Evolutionary conservation across 441 rosid genomes (phyloP).

Genomic region (Pelargonium fulgidum): DNA sequence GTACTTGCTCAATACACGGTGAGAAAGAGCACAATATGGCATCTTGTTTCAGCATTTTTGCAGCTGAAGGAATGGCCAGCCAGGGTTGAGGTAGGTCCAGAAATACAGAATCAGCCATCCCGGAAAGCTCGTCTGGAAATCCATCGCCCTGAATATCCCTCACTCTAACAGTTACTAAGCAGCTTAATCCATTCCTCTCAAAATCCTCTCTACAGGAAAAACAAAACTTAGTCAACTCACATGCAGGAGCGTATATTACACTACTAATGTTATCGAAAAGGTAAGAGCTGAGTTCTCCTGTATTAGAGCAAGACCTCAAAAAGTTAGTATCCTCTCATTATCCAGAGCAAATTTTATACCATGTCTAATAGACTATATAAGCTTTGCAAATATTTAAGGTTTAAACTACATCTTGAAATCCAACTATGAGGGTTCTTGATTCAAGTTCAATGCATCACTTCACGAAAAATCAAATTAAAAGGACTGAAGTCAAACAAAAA

Average conservation of each 20-base stretch:
- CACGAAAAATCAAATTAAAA: background rate
- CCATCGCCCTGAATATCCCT: slow-evolving; percentile 85
- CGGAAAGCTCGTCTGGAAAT: slow-evolving; percentile 60
- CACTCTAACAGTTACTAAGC: slow-evolving; percentile 65
- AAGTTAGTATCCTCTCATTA: background rate
- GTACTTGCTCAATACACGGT: slow-evolving; percentile 90
- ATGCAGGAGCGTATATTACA: background rate
- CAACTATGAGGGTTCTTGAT: background rate
- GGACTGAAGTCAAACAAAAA: background rate
- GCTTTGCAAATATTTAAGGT: background rate
- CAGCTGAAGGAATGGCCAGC: slow-evolving; percentile 68
- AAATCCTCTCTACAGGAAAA: slow-evolving; percentile 59
- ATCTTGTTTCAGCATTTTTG: slow-evolving; percentile 72
- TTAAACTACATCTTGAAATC: background rate
- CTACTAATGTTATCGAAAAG: background rate
- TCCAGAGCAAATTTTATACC: background rate
- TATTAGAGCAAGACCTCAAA: background rate
- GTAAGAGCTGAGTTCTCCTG: background rate
- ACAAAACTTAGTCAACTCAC: background rate
- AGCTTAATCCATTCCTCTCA: slow-evolving; percentile 61
- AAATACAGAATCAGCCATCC: slow-evolving; percentile 66
- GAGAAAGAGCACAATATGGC: slow-evolving; percentile 79
- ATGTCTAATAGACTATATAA: background rate
- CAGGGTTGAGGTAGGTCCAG: slow-evolving; percentile 88
- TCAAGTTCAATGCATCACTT: background rate